phyloP scores from a whole-genome alignment of 257 asterid genomes.

The Solanum virginianum region DNA sequence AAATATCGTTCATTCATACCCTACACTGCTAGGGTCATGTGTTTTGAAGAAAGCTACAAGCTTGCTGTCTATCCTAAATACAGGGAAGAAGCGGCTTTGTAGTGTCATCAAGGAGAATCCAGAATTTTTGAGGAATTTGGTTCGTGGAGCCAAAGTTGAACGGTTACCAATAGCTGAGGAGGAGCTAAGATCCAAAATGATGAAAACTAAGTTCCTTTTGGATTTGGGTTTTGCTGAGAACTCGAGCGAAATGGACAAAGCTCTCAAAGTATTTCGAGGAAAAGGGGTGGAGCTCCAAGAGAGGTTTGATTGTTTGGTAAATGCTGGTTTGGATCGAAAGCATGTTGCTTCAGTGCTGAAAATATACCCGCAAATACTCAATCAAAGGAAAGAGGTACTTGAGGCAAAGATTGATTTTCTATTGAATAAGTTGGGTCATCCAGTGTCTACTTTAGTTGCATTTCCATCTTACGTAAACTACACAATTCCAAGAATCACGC shows the following conservation, averaged over 20 bases:
- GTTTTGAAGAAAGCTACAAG: constrained; percentile 30
- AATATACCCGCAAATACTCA: constrained; percentile 41
- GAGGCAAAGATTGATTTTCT: constrained; percentile 39
- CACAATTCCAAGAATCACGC: constrained; percentile 35
- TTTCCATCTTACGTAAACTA: constrained; percentile 37
- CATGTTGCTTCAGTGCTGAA: constrained; percentile 37
- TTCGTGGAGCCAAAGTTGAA: constrained; percentile 28
- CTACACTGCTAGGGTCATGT: constrained; percentile 44
- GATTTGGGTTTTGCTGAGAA: constrained; percentile 49
- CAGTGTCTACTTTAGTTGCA: constrained; percentile 23
- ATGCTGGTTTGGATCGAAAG: constrained; percentile 34
- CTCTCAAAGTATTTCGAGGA: constrained; percentile 40
- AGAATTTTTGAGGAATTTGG: constrained; percentile 32
- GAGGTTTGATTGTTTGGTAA: constrained; percentile 51
- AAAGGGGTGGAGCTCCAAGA: constrained; percentile 56
- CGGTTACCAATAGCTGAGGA: constrained; percentile 10
- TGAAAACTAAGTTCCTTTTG: constrained; percentile 47
- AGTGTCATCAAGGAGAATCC: constrained; percentile 48
- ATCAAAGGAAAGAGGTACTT: constrained; percentile 38
- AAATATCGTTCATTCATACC: constrained; percentile 18
- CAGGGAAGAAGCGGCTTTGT: constrained; percentile 37
- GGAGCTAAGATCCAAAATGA: constrained; percentile 8
- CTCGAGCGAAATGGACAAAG: constrained; percentile 43
- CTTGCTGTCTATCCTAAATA: constrained; percentile 13
- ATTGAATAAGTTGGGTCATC: constrained; percentile 36